A percentile compares a stretch with the other conserved stretches of the same genome.
Conservation (phyloP, 2,329 filamentous ascomycete species). For the Diplodia sapinea region DNA sequence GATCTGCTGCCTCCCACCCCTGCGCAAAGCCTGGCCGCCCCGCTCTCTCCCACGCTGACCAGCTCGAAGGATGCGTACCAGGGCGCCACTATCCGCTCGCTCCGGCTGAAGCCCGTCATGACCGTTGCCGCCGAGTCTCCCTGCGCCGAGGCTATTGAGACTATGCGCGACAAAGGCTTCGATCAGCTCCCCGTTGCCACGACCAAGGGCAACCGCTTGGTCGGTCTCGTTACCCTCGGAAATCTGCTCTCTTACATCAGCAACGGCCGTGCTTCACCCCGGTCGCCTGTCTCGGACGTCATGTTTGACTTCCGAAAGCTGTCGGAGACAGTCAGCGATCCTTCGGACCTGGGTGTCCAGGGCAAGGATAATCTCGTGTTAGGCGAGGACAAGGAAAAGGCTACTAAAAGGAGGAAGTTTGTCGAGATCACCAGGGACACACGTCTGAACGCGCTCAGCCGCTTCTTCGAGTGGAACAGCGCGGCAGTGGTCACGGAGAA, state of each 20-base stretch:
- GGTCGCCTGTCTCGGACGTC: slow-evolving; percentile 78
- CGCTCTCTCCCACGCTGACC: slow-evolving; percentile 42
- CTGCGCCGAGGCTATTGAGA: slow-evolving; percentile 90
- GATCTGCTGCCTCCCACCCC: slow-evolving; percentile 75
- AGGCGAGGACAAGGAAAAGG: slow-evolving; percentile 30
- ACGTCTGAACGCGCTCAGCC: slow-evolving; percentile 78
- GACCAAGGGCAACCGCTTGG: slow-evolving; percentile 69
- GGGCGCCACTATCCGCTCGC: slow-evolving; percentile 77
- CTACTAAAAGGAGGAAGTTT: slow-evolving; percentile 65
- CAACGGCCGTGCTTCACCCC: slow-evolving; percentile 75
- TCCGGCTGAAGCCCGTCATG: slow-evolving; percentile 92
- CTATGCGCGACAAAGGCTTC: slow-evolving; percentile 97
- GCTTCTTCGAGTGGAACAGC: slow-evolving; percentile 98
- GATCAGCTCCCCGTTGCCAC: slow-evolving; percentile 93
- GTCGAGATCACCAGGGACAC: slow-evolving; percentile 95
- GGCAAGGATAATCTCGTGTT: slow-evolving; percentile 30
- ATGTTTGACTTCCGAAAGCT: slow-evolving; percentile 97
- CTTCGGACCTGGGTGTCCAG: slow-evolving; percentile 62
- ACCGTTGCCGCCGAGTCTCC: slow-evolving; percentile 73
- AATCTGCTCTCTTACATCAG: slow-evolving; percentile 93
- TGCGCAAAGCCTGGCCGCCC: slow-evolving; percentile 48
- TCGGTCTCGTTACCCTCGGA: slow-evolving; percentile 91
- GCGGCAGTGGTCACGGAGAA: slow-evolving; percentile 92
- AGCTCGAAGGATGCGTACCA: slow-evolving; percentile 70
- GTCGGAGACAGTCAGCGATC: slow-evolving; percentile 84